phyloP scores from a whole-genome alignment of 2,329 filamentous ascomycete genomes.

The Fusarium armeniacum region DNA sequence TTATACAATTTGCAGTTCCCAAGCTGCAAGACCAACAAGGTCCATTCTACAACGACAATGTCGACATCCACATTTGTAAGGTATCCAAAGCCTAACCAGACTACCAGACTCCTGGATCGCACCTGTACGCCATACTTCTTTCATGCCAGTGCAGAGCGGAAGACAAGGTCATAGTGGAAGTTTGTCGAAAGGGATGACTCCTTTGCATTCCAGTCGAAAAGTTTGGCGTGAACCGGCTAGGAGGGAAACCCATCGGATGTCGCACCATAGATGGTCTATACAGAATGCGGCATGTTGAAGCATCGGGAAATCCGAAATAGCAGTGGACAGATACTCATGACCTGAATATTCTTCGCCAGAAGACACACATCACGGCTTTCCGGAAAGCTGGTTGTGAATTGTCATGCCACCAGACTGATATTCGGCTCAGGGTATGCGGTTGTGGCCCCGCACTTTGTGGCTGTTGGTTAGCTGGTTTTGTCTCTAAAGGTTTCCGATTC shows the following conservation, averaged over 20 bases:
- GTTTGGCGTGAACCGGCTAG: constrained; percentile 16
- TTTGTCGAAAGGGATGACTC: constrained; percentile 26
- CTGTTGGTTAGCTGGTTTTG: constrained; percentile 6
- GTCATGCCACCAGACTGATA: constrained; percentile 40
- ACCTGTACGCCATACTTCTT: constrained; percentile 20
- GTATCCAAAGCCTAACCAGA: constrained; percentile 46
- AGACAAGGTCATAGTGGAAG: constrained; percentile 2
- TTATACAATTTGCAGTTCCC: constrained; percentile 60
- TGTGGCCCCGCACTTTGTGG: constrained; percentile 29
- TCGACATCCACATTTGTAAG: constrained; percentile 68
- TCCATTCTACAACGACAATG: constrained; percentile 74
- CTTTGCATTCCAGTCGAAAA: constrained; percentile 45
- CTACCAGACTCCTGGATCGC: constrained; percentile 16
- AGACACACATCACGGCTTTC: constrained; percentile 9
- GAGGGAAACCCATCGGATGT: constrained; percentile 12
- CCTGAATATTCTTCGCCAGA: constrained; percentile 13
- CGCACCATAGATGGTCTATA: constrained; percentile 20
- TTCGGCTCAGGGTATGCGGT: constrained; percentile 37
- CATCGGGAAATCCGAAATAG: constrained; percentile 23
- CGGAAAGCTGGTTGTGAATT: constrained; percentile 23
- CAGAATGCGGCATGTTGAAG: constrained; percentile 25
- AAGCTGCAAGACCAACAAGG: constrained; percentile 64
- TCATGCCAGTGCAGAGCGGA: constrained; percentile 8
- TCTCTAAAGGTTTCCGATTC: constrained; percentile 12
- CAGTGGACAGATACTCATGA: background rate